Base-by-base conservation (phyloP, 148 eudicot species). In the Suaeda aralocaspica region DNA sequence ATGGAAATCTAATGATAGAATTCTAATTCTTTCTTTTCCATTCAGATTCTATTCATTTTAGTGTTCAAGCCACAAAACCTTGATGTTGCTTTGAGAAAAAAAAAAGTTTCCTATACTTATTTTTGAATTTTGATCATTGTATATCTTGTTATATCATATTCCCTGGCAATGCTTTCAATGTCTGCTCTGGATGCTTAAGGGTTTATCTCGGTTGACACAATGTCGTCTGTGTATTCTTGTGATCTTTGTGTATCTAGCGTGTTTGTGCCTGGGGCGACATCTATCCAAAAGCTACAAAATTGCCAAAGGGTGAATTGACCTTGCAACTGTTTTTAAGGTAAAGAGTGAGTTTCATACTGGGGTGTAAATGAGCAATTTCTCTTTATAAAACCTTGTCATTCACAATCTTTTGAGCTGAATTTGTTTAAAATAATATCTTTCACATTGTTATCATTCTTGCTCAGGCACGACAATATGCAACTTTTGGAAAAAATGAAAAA, bases 401-500 rank as follows among this genome's bases (percentile, higher is more conserved):
- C 46, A 51, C 49, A n/a, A 33, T 9, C 46, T 59, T 19, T 67
- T 22, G 24, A 42, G 42, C 24, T 11, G 48, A 46, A 72, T 21
- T 41, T 51, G 48, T 50, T 48, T 58, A 12, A 52, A 44, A 45
- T 67, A 30, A 45, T 52, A 49, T 39, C 52, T 64, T 66, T 71
- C 49, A 70, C 60, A 25, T 30, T 42, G 25, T 63, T 59, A 53
- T 68, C 51, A 36, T 78, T 67, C 59, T 77, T 51, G 71, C 81
- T 74, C 81, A 95, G 99, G 86, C 97, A 95, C 81, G 99, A 95
- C 67, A 83, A 86, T 79, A 77, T 95, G 85, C 96, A 95, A 76
- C 72, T 84, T 56, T 78, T 95, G 82, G 99, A 95, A 84, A 95
- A 95, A 74, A 86, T 91, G 90, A 91, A 85, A 80, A 86, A 87